Percentiles rank a stretch among this genome's conserved stretches.
phyloP scores from a whole-genome alignment of 2,329 filamentous ascomycete species.

The Cadophora malorum region DNA sequence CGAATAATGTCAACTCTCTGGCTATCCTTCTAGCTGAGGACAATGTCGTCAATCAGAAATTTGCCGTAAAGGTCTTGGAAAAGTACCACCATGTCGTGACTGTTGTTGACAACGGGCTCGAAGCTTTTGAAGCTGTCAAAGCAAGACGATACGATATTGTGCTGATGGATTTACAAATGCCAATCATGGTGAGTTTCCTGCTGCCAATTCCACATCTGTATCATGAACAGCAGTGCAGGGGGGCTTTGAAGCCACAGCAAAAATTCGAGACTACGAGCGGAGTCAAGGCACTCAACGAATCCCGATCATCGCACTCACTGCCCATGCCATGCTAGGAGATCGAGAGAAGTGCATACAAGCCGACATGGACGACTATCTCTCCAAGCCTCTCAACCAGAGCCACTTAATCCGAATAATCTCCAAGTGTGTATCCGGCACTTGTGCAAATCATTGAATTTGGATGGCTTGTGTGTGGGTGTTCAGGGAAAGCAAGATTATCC shows the following conservation, averaged over 20 bases:
- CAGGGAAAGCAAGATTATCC: too few species aligned
- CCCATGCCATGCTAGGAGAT: constrained; percentile 91
- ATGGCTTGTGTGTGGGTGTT: too few species aligned
- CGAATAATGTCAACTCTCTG: too few species aligned
- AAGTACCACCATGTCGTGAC: constrained; percentile 80
- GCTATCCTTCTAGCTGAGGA: constrained; percentile 97
- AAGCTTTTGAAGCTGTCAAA: constrained; percentile 79
- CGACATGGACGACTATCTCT: constrained; percentile 97
- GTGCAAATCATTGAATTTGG: too few species aligned
- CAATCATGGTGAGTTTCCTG: too few species aligned
- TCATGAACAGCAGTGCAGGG: too few species aligned
- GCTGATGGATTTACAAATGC: constrained; percentile 97
- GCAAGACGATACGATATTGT: constrained; percentile 88
- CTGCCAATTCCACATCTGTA: too few species aligned
- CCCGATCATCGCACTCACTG: constrained; percentile 97
- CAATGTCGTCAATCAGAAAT: constrained; percentile 92
- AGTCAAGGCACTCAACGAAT: constrained; percentile 80
- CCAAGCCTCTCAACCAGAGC: too few species aligned
- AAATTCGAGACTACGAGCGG: too few species aligned
- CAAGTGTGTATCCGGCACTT: too few species aligned
- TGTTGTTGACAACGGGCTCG: constrained; percentile 89
- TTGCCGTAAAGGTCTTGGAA: constrained; percentile 87
- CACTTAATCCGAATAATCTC: too few species aligned
- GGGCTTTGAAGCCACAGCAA: too few species aligned
- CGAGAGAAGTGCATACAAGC: constrained; percentile 93